Evolutionary conservation across 208 protist species (phyloP), one percentile per base, ranked within the genome.

Genomic region (Acanthamoeba culbertsoni): DNA sequence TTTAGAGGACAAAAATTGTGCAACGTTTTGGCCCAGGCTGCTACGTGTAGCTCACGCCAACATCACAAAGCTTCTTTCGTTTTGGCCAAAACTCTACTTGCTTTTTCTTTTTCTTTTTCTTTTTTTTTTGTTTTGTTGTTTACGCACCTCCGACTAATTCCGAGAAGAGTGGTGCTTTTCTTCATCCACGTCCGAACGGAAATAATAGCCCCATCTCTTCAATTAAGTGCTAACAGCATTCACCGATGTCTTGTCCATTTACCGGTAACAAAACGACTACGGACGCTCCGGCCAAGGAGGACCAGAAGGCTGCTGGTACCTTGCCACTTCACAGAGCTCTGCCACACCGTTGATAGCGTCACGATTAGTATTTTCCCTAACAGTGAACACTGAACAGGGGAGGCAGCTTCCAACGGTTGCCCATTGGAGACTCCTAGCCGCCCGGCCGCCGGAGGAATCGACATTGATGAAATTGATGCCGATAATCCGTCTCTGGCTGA

Each of bases 391-490:
- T n/a, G 33, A 16, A 28, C 31, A 73, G 35, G 33, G 2, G 63
- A 73, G 63, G 63, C 5, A 26, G 33, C 3, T 10, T 28, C 63
- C 63, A 73, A 73, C 14, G 63, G 63, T 42, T 73, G 63, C 63
- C 63, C 63, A 3, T 73, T 73, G 26, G 63, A 73, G 63, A 35
- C 63, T 5, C 63, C 63, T 14, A 28, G 63, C 23, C 63, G 63
- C 43, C 63, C 63, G 63, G 63, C 63, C 12, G 35, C 63, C 33
- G 63, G 63, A 6, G 73, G 46, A 10, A 84, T 84, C 46, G 73
- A 84, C 20, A 84, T 84, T 1, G 73, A 84, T 35, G 73, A 84
- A 28, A 84, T 84, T 26, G 46, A 84, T 57, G 73, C 40, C 45
- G 46, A 84, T 28, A 57, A 33, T 57, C 73, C 73, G 23, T 84